Evolutionary conservation across 352 stramenopile genomes (phyloP), one percentile per base, ranked within the genome.

Genomic region (Globisporangium sylvaticum): DNA sequence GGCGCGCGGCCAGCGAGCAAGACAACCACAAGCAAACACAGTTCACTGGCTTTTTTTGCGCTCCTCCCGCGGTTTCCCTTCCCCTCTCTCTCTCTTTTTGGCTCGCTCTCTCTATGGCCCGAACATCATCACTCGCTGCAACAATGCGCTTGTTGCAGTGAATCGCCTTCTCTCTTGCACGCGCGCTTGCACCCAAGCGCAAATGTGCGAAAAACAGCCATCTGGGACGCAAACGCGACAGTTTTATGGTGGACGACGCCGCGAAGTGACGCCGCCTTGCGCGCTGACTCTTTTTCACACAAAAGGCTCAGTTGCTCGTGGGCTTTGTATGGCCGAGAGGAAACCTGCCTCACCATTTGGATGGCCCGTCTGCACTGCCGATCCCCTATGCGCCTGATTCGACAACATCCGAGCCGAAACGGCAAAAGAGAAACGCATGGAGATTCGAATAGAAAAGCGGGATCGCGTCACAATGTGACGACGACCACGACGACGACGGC

Each of bases 1-100:
- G 58, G n/a, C 39, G 58, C n/a, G n/a, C n/a, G n/a, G n/a, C n/a
- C n/a, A 4, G 15, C 29, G 15, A n/a, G 29, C 18, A 48, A 48
- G 24, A n/a, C 10, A 29, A 46, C 46, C 32, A 46, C 56, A 62
- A 29, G 34, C 50, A 57, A 7, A n/a, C n/a, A 24, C 0, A 25
- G 20, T 42, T 22, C 48, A 61, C 29, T 50, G 61, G 44, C 61
- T 50, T 65, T 50, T 65, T 37, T 24, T 42, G 37, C 29, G 37
- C 56, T 62, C 50, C 50, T 57, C 50, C 29, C 14, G 12, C 24
- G 10, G 50, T 27, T 32, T 32, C 29, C 25, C 50, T 55, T 15
- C 24, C 50, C 9, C 50, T 56, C 22, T 12, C 50, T 56, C 50
- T 57, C n/a, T 20, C 48, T 55, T 31, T 55, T 27, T 6, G 22